These are phyloP conservation scores for Nakazawaea populi DNA, from an alignment of 805 yeast genomes.

Conservation along the genomic window DNA sequence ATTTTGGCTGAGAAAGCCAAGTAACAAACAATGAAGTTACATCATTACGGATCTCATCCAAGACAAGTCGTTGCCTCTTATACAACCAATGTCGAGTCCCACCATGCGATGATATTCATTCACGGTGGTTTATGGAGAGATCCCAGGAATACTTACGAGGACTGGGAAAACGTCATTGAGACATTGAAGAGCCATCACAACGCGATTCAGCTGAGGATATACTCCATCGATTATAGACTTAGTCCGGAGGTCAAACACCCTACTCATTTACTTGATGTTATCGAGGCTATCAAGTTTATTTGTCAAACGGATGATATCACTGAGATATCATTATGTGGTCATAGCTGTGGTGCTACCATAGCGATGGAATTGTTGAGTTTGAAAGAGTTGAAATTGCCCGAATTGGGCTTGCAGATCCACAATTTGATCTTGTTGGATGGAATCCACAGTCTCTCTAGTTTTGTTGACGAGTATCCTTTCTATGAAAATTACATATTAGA, in stretches of 20 bases:
- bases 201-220: conserved; percentile 15
- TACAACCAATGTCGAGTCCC: conserved; percentile 5
- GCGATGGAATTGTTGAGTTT: conserved; percentile 35
- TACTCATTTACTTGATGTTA: conserved; percentile 49
- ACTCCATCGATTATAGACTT: conserved; percentile 58
- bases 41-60: conserved; percentile 2
- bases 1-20: too few relatives aligned
- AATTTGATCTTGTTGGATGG: conserved; percentile 54
- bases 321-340: conserved; percentile 48
- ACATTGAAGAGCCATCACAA: conserved; percentile 3
- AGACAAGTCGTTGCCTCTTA: conserved; percentile 9
- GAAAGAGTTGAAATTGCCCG: not conserved
- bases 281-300: conserved; percentile 30
- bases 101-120: conserved; percentile 43
- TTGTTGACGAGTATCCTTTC: conserved; percentile 55
- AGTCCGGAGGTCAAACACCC: conserved; percentile 64
- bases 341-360: conserved; percentile 77
- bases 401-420: not conserved
- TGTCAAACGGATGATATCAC: conserved; percentile 13
- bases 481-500: conserved; percentile 52
- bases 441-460: conserved; percentile 47
- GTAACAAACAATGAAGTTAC: not conserved
- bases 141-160: conserved; percentile 51
- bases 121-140: conserved; percentile 95
- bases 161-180: conserved; percentile 34